Conservation (phyloP, 768 basidiomycete genomes). For the Boletus rubescentipes region DNA sequence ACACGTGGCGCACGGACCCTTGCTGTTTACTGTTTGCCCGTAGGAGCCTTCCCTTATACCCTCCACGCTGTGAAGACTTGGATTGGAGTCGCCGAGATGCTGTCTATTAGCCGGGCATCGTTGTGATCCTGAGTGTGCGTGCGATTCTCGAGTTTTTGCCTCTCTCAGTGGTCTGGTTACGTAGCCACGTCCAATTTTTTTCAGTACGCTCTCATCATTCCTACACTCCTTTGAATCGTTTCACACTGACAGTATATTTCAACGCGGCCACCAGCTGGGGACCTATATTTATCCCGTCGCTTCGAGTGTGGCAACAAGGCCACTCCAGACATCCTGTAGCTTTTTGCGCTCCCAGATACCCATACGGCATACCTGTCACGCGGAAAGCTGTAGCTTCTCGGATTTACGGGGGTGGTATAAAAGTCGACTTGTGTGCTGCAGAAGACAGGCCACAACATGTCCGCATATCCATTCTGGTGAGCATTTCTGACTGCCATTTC, state of each 20-base stretch:
- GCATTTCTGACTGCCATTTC: background rate
- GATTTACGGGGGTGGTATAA: slow-evolving; percentile 18
- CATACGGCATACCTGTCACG: background rate
- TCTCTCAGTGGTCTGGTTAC: slow-evolving; percentile 5
- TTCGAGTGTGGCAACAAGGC: slow-evolving; percentile 2
- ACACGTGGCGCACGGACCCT: slow-evolving; percentile 28
- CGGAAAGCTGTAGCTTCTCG: slow-evolving; percentile 10
- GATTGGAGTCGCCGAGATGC: slow-evolving; percentile 3
- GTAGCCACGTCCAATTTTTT: slow-evolving; percentile 10
- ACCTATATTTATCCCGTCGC: slow-evolving; percentile 1
- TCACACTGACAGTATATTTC: slow-evolving; percentile 1
- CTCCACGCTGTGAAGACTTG: background rate
- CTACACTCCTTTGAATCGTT: background rate
- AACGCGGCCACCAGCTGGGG: background rate
- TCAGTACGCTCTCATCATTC: background rate
- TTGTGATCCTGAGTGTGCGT: slow-evolving; percentile 9
- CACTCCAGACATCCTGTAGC: slow-evolving; percentile 17
- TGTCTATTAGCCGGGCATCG: background rate
- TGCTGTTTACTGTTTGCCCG: too few relatives aligned
- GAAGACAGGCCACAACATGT: slow-evolving; percentile 20
- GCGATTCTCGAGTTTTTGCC: background rate
- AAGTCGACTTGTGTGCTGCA: slow-evolving; percentile 8
- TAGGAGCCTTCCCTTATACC: background rate
- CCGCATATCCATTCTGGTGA: slow-evolving; percentile 35
- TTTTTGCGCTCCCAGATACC: slow-evolving; percentile 10